Evolutionary conservation across 148 eudicot genomes (phyloP).

Genomic region (Nepenthes gracilis): DNA sequence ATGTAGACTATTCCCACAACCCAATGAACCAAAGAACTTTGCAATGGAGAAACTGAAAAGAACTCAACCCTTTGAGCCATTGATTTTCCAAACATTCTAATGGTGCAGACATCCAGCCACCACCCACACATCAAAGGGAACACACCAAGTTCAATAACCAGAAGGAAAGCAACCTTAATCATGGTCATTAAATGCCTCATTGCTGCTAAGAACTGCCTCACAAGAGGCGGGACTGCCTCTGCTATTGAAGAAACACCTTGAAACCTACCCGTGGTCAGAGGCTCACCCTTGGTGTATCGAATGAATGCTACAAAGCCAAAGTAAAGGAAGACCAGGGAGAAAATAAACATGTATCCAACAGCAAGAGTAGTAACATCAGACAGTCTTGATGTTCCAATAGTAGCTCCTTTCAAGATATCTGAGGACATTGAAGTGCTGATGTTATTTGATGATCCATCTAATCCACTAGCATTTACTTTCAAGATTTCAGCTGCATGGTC

Average conservation of each 20-base stretch:
- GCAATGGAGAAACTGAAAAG: constrained; percentile 75
- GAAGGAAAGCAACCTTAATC: constrained; percentile 93
- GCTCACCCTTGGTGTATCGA: constrained; percentile 80
- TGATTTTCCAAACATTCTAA: constrained; percentile 87
- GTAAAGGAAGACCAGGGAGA: constrained; percentile 68
- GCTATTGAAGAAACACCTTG: constrained; percentile 75
- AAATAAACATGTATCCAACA: constrained; percentile 86
- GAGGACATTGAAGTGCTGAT: constrained; percentile 36
- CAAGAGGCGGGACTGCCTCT: constrained; percentile 75
- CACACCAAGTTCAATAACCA: constrained; percentile 94
- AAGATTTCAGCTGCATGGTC: constrained; percentile 52
- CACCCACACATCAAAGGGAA: constrained; percentile 97
- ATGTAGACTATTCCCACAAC: constrained; percentile 91
- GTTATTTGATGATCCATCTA: constrained; percentile 38
- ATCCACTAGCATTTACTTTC: constrained; percentile 50
- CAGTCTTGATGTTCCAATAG: constrained; percentile 64
- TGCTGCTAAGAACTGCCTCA: constrained; percentile 81
- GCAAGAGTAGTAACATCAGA: constrained; percentile 94
- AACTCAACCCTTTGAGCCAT: constrained; percentile 82
- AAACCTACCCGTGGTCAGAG: constrained; percentile 83
- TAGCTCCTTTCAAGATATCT: constrained; percentile 48
- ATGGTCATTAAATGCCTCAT: constrained; percentile 91
- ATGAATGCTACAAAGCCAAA: constrained; percentile 73
- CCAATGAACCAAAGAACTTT: constrained; percentile 94
- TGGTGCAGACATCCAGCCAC: constrained; percentile 97